A percentile compares a stretch with the other conserved stretches of the same genome.
Conservation (phyloP, 805 yeast species). For the Starmera pachycereana region DNA sequence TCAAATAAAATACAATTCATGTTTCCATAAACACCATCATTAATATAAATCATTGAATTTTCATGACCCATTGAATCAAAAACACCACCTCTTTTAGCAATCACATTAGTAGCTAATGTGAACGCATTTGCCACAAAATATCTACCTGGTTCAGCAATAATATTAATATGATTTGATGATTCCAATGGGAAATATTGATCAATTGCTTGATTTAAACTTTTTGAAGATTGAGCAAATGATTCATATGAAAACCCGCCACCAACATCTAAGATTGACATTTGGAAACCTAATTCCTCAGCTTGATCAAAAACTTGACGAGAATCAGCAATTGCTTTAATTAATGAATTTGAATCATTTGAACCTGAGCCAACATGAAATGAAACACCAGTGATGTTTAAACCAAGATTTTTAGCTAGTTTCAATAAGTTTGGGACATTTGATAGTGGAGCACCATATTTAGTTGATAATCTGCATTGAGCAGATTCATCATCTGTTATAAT, state of each 20-base stretch:
- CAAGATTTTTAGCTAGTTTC: slow-evolving; percentile 48
- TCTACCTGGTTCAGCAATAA: slow-evolving; percentile 94
- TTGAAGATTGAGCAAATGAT: slow-evolving; percentile 49
- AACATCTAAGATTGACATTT: slow-evolving; percentile 57
- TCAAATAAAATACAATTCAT: slow-evolving; percentile 90
- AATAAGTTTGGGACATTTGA: slow-evolving; percentile 44
- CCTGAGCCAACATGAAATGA: slow-evolving; percentile 97
- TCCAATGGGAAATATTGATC: slow-evolving; percentile 47
- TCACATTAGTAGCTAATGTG: slow-evolving; percentile 73
- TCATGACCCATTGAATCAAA: slow-evolving; percentile 16
- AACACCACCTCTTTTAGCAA: slow-evolving; percentile 60
- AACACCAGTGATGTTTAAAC: slow-evolving; percentile 66
- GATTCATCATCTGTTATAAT: slow-evolving; percentile 82
- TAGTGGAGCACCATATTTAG: slow-evolving; percentile 80
- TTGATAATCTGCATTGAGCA: slow-evolving; percentile 77
- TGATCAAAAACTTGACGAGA: slow-evolving; percentile 57
- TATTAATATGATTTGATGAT: slow-evolving; percentile 21
- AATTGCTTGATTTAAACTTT: slow-evolving; percentile 44
- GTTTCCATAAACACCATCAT: slow-evolving; percentile 94
- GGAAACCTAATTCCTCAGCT: slow-evolving; percentile 37
- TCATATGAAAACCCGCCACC: slow-evolving; percentile 87
- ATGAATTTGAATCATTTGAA: slow-evolving; percentile 59
- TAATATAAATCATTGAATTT: slow-evolving; percentile 63
- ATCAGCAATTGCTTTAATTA: slow-evolving; percentile 62
- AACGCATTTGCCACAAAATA: slow-evolving; percentile 79